Base-by-base conservation (phyloP, 139 green algal species). In the Ettlia oleoabundans region DNA sequence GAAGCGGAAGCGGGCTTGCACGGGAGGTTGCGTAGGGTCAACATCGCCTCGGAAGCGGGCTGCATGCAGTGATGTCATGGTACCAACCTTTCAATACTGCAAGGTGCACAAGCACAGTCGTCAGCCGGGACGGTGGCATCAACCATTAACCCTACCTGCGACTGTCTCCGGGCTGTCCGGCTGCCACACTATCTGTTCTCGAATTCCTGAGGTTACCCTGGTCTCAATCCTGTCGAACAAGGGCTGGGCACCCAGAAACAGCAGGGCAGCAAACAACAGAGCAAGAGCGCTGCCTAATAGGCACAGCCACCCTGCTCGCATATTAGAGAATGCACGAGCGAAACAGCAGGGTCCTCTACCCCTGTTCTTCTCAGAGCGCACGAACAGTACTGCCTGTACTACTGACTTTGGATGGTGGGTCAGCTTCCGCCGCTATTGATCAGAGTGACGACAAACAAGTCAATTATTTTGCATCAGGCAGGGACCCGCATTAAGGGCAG, bases 151-250 rank as follows among this genome's bases (percentile, higher is more conserved):
- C n/a, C 19, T 40, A 87, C 83, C 77, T 30, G 68, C 30, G 32
- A 84, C 76, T 13, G 7, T 8, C 19, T 33, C 13, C 22, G 83
- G 76, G 40, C 76, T 80, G 67, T 85, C 69, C 9, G 67, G 83
- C 33, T 64, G 78, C 83, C 83, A 88, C 4, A 88, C 55, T 22
- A 88, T 52, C 32, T 81, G 53, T 30, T 84, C 13, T 9, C 26
- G 38, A 26, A 87, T 73, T 35, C 30, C 82, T 13, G 38, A 6
- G 84, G 83, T 1, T 73, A 76, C 18, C 65, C 30, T 21, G 0
- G 84, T 6, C 94, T 96, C 82, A 51, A 83, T 71, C 5, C 22
- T 40, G 28, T 58, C 75, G 19, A 30, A 37, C 38, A 81, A 30
- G 4, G 58, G 37, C 13, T 7, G 3, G 1, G 52, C 58, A 4